Evolutionary conservation across 2,329 filamentous ascomycete genomes (phyloP).

Genomic region (Pseudogymnoascus sp.): DNA sequence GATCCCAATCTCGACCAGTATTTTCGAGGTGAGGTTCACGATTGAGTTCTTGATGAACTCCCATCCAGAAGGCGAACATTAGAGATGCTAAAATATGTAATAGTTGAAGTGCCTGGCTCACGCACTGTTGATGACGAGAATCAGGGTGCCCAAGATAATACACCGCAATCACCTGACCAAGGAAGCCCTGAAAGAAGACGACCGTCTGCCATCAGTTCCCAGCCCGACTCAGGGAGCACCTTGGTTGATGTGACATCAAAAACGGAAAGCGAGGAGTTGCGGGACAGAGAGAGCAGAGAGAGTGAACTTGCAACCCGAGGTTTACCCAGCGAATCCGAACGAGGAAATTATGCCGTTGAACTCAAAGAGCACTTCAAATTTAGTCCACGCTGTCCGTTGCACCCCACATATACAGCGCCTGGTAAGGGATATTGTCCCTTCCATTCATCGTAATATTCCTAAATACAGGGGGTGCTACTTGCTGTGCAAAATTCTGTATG

Average conservation of each 20-base stretch:
- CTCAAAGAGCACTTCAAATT: slow-evolving; percentile 36
- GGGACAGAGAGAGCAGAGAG: slow-evolving; percentile 17
- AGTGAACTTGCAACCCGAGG: slow-evolving; percentile 2
- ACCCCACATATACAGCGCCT: slow-evolving; percentile 30
- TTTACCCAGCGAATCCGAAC: neutral
- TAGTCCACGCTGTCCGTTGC: slow-evolving; percentile 35
- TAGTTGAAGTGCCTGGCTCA: slow-evolving; percentile 13
- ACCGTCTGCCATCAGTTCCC: neutral
- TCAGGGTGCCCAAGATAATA: neutral
- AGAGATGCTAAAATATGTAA: slow-evolving; percentile 21
- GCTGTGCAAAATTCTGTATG: neutral
- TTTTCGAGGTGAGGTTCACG: neutral
- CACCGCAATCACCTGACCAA: neutral
- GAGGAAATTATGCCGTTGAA: slow-evolving; percentile 29
- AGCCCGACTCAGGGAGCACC: neutral
- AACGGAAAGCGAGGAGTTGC: neutral
- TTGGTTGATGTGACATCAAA: neutral
- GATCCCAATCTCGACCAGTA: neutral
- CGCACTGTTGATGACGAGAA: neutral
- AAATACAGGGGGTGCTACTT: too few relatives aligned
- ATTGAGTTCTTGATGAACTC: neutral
- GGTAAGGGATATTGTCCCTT: slow-evolving; percentile 33
- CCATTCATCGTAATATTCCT: slow-evolving; percentile 25
- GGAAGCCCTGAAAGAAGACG: neutral
- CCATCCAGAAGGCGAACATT: neutral